Base-by-base conservation (phyloP, 805 yeast species). In the Metschnikowia colocasiae region DNA sequence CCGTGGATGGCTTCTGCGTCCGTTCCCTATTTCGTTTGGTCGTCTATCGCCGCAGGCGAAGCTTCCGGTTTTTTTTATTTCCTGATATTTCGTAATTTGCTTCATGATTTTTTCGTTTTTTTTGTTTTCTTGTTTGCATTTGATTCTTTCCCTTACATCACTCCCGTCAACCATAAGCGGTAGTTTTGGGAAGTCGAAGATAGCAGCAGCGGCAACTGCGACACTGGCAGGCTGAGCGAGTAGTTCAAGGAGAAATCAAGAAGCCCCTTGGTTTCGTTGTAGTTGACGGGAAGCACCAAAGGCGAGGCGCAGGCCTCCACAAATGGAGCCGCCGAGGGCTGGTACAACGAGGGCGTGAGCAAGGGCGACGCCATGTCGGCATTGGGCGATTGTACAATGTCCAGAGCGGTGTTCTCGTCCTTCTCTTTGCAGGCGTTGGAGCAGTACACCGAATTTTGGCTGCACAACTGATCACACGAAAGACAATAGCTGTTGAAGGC, bases 91-190 rank as follows among this genome's bases (percentile, higher is more conserved):
- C 35, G 20, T 32, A 16, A 32, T 26, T 18, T 25, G 13, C 16
- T 25, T 38, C 32, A 18, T 38, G 9, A n/a, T 36, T 27, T 20
- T 40, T 25, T 31, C 36, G 18, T 31, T 31, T 23, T 20, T 23
- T 20, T 40, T 40, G 22, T 22, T 12, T 23, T 18, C 19, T 33
- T 19, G 30, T 40, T 25, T 29, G 23, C 29, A 6, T 31, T 31
- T 31, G 16, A 9, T 39, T 43, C 26, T 34, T 23, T 31, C 7
- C 23, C 13, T 26, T 10, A 50, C 51, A 47, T 40, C 45, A 54
- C 53, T 5, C 56, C 71, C 41, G 69, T 65, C 56, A 68, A 59
- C 73, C 73, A 68, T 51, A 68, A 65, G 44, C 73, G 59, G 54
- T 68, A 68, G 55, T 68, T 68, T 46, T 67, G 68, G 31, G 68